These are phyloP conservation scores for Phlebiopsis flavidoalba DNA, from an alignment of 768 basidiomycete species.

Conservation along the genomic window DNA sequence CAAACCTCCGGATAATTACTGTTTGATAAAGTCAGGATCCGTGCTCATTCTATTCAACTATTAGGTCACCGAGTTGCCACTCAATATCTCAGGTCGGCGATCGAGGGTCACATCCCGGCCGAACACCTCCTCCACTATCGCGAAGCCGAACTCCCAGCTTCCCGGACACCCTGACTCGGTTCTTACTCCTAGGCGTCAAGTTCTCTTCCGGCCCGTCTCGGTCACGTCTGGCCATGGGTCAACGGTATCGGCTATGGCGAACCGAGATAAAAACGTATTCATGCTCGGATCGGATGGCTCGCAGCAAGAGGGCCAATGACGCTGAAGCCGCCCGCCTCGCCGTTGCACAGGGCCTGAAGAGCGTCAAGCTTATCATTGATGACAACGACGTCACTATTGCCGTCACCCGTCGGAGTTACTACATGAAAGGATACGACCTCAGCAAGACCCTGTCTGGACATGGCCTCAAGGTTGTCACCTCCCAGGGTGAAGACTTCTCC, in stretches of 20 bases:
- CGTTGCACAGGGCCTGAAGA: slow-evolving; percentile 70
- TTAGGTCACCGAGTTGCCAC: slow-evolving; percentile 87
- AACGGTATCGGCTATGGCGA: slow-evolving; percentile 82
- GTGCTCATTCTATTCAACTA: neutral
- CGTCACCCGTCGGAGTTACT: slow-evolving; percentile 84
- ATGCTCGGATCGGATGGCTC: slow-evolving; percentile 87
- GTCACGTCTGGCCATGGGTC: slow-evolving; percentile 87
- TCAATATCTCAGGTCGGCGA: slow-evolving; percentile 77
- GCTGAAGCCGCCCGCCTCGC: slow-evolving; percentile 87
- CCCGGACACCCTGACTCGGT: slow-evolving; percentile 89
- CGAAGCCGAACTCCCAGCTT: slow-evolving; percentile 77
- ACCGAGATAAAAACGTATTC: slow-evolving; percentile 73
- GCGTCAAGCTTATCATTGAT: slow-evolving; percentile 84
- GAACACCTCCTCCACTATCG: slow-evolving; percentile 84
- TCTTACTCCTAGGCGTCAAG: slow-evolving; percentile 89
- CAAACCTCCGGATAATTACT: neutral
- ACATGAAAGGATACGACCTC: slow-evolving; percentile 75
- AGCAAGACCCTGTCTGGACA: slow-evolving; percentile 73
- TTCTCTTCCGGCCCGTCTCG: slow-evolving; percentile 91
- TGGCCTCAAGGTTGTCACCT: slow-evolving; percentile 70
- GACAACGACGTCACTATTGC: slow-evolving; percentile 92
- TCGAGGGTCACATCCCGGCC: slow-evolving; percentile 64
- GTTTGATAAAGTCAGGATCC: neutral
- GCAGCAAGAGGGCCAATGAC: slow-evolving; percentile 88
- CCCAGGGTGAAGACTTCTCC: slow-evolving; percentile 77